These are phyloP conservation scores for Schizosaccharomyces pombe DNA, from an alignment of 805 yeast genomes.

Conservation along the genomic window DNA sequence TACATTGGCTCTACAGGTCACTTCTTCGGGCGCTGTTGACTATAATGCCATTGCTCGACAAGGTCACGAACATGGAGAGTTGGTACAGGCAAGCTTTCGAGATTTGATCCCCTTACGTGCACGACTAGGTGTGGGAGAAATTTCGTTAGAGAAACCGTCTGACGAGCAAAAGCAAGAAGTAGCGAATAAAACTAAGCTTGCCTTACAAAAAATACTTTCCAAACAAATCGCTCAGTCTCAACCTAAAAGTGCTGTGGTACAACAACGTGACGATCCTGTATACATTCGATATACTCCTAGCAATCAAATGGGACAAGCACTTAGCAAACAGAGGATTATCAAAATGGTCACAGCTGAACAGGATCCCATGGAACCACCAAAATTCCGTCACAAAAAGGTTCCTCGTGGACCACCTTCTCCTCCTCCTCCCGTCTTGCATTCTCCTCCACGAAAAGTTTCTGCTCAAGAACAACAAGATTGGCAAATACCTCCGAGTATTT, in stretches of 20 bases:
- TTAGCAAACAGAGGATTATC: conserved; percentile 24
- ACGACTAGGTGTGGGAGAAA: conserved; percentile 18
- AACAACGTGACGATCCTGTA: conserved; percentile 18
- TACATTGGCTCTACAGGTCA: conserved; percentile 14
- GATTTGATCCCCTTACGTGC: conserved; percentile 41
- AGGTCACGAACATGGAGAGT: conserved; percentile 14
- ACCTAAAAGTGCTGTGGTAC: conserved; percentile 14
- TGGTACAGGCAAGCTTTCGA: conserved; percentile 25
- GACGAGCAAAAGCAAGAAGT: conserved; percentile 25
- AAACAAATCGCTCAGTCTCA: conserved; percentile 17
- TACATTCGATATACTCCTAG: conserved; percentile 25
- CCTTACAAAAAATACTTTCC: conserved; percentile 29
- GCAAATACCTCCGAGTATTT: conserved; percentile 75
- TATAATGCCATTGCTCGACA: conserved; percentile 16
- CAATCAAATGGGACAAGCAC: conserved; percentile 16
- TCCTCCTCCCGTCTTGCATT: conserved; percentile 33
- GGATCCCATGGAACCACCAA: conserved; percentile 76
- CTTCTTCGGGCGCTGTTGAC: conserved; percentile 14
- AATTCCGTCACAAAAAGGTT: conserved; percentile 46
- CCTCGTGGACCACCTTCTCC: conserved; percentile 47
- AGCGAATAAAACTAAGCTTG: conserved; percentile 31
- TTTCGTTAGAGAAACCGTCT: conserved; percentile 24
- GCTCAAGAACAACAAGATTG: conserved; percentile 56
- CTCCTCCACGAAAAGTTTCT: conserved; percentile 30
- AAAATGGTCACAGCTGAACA: conserved; percentile 41